Base-by-base conservation (phyloP, 805 yeast species). In the Saturnispora halmiae region DNA sequence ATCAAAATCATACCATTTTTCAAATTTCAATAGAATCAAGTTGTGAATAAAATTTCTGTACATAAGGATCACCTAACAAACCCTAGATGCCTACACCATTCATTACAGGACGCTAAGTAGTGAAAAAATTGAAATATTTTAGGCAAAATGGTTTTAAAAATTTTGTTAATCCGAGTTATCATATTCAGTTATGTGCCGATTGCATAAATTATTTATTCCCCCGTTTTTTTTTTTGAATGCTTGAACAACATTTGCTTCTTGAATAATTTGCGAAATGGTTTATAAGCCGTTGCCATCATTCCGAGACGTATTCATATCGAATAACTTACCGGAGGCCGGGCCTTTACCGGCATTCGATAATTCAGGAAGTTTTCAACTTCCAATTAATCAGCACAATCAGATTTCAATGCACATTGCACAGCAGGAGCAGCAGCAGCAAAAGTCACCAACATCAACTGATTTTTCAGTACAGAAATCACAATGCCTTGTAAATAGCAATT, bases 261-360 rank as follows among this genome's bases (percentile, higher is more conserved):
- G 9, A 22, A 22, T 10, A 7, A 22, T 10, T 22, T 22, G 26
- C 9, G 26, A 10, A 22, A 22, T 22, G 26, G 10, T 14, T 18
- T 15, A 30, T 30, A 30, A 19, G 33, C 26, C 15, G 36, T 20
- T 38, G 18, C 41, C 41, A 13, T 38, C 41, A 8, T 38, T 38
- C 27, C 16, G 36, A 11, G 41, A 38, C 13, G 24, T 36, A 18
- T 38, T 38, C 30, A 22, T 22, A 14, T 16, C 28, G n/a, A n/a
- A n/a, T n/a, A n/a, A n/a, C n/a, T n/a, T n/a, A n/a, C n/a, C n/a
- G n/a, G n/a, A n/a, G n/a, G n/a, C n/a, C n/a, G n/a, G n/a, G n/a
- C n/a, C n/a, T n/a, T n/a, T n/a, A n/a, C n/a, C n/a, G n/a, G n/a
- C n/a, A n/a, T n/a, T n/a, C n/a, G n/a, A n/a, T n/a, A n/a, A n/a